Base-by-base conservation (phyloP, 257 asterid species). In the Rhazya stricta region DNA sequence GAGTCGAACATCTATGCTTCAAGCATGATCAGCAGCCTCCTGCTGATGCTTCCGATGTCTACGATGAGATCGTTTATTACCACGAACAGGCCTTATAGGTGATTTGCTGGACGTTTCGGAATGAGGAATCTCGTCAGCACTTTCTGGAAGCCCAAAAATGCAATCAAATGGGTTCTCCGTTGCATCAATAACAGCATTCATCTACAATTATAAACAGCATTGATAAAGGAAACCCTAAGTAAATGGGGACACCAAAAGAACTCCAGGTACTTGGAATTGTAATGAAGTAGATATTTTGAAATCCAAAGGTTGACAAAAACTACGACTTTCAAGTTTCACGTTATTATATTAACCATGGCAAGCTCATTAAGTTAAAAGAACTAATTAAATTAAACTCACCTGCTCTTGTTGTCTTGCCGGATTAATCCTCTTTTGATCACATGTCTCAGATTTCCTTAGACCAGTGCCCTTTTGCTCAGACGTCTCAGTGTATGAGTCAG, bases 121-220 rank as follows among this genome's bases (percentile, higher is more conserved):
- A 37, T 15, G 79, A 53, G 75, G 76, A 75, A 12, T 81, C 77
- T 80, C 85, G 51, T 78, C 84, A 15, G 61, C 74, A 69, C 63
- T 78, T 72, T 46, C 89, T 39, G 87, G 70, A 77, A 23, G 32
- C 84, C 92, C 94, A 21, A 91, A 84, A 51, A 93, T 68, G 76
- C 88, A 81, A 75, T 91, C 96, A 65, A 93, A 88, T 36, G 97
- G 96, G 77, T 84, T 79, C 74, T 75, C 88, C n/a, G 30, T 58
- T 69, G 70, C 60, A 80, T 65, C 83, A 32, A 23, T 79, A 23
- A 39, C 86, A 71, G 81, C 42, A 68, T 67, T 78, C 76, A 67
- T 83, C 98, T 90, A 81, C 71, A 78, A 56, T 54, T 46, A 57
- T 13, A 48, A 78, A 74, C 15, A 75, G 37, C 66, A 41, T 9